Percentiles rank a stretch among this genome's conserved stretches.
phyloP scores from a whole-genome alignment of 305 asterid genomes.

The Plantago coronopus region DNA sequence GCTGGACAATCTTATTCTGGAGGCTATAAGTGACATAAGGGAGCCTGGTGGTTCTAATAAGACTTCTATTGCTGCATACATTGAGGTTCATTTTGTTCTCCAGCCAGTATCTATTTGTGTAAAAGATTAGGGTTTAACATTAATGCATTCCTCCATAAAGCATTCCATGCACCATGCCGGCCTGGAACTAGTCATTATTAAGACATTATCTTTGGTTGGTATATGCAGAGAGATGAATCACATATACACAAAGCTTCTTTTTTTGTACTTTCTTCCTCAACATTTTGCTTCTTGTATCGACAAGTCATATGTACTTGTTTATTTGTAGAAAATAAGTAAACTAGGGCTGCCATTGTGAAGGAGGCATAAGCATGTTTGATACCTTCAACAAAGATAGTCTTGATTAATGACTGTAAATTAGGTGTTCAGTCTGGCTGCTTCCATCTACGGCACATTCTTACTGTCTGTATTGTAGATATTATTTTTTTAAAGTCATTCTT shows the following conservation, averaged over 20 bases:
- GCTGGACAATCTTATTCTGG: constrained; percentile 64
- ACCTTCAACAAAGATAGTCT: neutral
- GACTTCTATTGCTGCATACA: constrained; percentile 55
- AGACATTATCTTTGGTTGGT: too few species aligned
- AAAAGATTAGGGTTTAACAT: too few species aligned
- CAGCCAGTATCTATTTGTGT: neutral
- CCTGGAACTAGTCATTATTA: neutral
- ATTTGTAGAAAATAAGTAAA: too few species aligned
- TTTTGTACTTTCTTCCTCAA: too few species aligned
- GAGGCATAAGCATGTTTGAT: neutral
- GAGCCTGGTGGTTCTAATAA: constrained; percentile 64
- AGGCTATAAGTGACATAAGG: constrained; percentile 55
- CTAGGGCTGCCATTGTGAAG: neutral
- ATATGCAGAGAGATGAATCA: too few species aligned
- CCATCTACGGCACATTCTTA: neutral
- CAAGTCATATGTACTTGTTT: neutral
- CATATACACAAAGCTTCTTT: too few species aligned
- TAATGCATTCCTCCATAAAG: neutral
- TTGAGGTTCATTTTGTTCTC: constrained; percentile 33
- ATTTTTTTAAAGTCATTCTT: neutral
- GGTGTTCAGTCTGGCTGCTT: neutral
- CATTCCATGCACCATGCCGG: neutral
- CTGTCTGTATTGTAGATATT: neutral
- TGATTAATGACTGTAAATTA: neutral
- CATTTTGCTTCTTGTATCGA: neutral